phyloP scores from a whole-genome alignment of 176 grass and related monocot species.

The Aegilops longissima region DNA sequence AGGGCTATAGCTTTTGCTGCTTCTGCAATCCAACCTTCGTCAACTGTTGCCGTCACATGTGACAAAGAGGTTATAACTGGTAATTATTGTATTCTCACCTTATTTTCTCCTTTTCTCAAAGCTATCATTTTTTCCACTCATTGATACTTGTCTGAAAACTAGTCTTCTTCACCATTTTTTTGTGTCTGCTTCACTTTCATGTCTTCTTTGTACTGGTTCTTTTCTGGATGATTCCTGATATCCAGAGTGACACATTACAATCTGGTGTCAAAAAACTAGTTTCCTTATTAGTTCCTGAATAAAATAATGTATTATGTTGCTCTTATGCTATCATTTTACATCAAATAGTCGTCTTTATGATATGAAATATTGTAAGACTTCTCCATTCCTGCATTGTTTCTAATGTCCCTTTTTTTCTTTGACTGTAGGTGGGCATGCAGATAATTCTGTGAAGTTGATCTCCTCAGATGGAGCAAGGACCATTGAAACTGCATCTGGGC shows the following conservation, averaged over 20 bases:
- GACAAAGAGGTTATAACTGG: conserved; percentile 98
- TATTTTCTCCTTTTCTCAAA: not conserved
- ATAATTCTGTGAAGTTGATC: conserved; percentile 92
- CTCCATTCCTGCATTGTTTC: conserved; percentile 13
- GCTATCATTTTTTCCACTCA: not conserved
- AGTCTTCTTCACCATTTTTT: not conserved
- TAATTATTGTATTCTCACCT: conserved; percentile 44
- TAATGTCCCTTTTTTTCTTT: conserved; percentile 15
- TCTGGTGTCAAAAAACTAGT: not conserved
- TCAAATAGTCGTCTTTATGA: not conserved
- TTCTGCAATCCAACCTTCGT: conserved; percentile 56
- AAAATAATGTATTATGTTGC: conserved; percentile 4
- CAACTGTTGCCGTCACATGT: conserved; percentile 71
- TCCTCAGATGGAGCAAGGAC: conserved; percentile 92
- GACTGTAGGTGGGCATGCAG: conserved; percentile 86
- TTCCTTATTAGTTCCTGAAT: conserved; percentile 12
- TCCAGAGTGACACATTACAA: conserved; percentile 1
- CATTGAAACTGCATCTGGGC: conserved; percentile 81
- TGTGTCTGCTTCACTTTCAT: not conserved
- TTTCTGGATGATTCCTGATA: conserved; percentile 19
- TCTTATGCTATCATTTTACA: not conserved
- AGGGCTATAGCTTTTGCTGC: conserved; percentile 82
- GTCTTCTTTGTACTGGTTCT: not conserved
- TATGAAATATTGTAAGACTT: conserved; percentile 20
- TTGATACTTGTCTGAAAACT: conserved; percentile 16